Conservation (phyloP, 495 filamentous ascomycete species). For the Darksidea phi region DNA sequence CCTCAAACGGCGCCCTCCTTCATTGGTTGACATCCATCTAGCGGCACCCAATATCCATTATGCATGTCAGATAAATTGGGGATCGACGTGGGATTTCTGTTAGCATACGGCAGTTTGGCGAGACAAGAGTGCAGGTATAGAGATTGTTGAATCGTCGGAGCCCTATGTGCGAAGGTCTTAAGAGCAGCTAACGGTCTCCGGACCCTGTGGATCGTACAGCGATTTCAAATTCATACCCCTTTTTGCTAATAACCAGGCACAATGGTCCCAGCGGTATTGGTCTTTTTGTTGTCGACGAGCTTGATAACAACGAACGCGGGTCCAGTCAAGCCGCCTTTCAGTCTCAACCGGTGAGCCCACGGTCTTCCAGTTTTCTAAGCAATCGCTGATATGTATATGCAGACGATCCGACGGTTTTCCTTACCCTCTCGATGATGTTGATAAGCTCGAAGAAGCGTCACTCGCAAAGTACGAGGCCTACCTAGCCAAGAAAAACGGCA, state of each 20-base stretch:
- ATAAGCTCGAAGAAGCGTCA: conserved; percentile 24
- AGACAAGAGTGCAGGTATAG: too few relatives aligned
- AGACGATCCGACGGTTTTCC: conserved; percentile 18
- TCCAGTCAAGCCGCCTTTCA: conserved; percentile 21
- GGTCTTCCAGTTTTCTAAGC: not conserved
- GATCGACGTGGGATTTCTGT: too few relatives aligned
- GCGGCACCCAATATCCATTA: too few relatives aligned
- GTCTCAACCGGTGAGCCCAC: conserved; percentile 18
- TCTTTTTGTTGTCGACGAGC: not conserved
- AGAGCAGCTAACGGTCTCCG: too few relatives aligned
- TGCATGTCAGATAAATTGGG: too few relatives aligned
- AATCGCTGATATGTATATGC: not conserved
- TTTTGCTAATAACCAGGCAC: not conserved
- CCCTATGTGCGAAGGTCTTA: too few relatives aligned
- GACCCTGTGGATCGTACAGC: too few relatives aligned
- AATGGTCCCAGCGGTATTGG: not conserved
- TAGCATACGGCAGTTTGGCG: too few relatives aligned
- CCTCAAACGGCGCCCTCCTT: too few relatives aligned
- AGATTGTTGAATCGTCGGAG: too few relatives aligned
- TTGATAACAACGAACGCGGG: conserved; percentile 1
- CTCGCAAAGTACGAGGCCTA: conserved; percentile 30
- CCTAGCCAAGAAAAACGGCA: conserved; percentile 21
- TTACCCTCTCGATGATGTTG: conserved; percentile 26
- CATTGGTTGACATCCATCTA: too few relatives aligned
- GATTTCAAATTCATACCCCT: too few relatives aligned